These are phyloP conservation scores for Hordeum pubiflorum DNA, from an alignment of 202 grass and related monocot species.

Conservation along the genomic window DNA sequence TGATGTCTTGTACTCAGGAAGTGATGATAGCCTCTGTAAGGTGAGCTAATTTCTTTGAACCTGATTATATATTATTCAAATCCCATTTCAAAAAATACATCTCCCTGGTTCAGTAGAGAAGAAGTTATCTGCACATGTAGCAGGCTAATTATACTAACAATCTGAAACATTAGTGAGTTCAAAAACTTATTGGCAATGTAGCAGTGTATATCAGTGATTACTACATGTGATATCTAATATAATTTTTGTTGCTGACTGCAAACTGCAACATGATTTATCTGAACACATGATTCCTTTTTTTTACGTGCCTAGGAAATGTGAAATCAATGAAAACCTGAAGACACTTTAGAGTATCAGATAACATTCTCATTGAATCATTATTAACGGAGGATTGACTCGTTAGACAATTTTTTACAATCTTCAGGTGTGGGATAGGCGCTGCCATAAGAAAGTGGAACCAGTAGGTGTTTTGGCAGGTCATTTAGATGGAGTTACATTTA, in stretches of 20 bases:
- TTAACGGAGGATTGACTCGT: constrained; percentile 28
- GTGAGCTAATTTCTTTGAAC: constrained; percentile 22
- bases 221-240: background rate
- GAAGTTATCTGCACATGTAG: background rate
- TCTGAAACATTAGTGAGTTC: background rate
- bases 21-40: constrained; percentile 86
- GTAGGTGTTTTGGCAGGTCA: constrained; percentile 74
- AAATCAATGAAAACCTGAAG: constrained; percentile 3
- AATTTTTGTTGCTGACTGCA: background rate
- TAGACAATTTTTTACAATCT: constrained; percentile 1
- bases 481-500: constrained; percentile 86
- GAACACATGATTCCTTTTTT: background rate
- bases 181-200: background rate
- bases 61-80: background rate
- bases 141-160: background rate
- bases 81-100: background rate
- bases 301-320: background rate
- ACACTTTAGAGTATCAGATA: background rate
- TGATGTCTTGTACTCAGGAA: constrained; percentile 81
- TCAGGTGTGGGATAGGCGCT: constrained; percentile 92
- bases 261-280: background rate
- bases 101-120: constrained; percentile 4
- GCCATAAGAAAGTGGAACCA: constrained; percentile 48
- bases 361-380: background rate
- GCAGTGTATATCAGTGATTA: background rate